phyloP scores from a whole-genome alignment of 306 rosid species.

The Castanospermum australe region DNA sequence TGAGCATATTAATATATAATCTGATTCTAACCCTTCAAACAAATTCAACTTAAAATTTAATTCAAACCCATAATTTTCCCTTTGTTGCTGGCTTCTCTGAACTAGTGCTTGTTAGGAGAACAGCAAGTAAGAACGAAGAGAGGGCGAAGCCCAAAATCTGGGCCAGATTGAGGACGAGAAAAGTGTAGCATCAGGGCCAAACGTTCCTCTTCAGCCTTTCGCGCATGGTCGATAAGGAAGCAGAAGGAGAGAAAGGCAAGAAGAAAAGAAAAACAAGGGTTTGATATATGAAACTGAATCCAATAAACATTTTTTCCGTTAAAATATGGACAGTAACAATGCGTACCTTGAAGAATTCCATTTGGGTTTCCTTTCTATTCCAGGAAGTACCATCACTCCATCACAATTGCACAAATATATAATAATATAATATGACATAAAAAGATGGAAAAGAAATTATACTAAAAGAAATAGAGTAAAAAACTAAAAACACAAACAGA shows the following conservation, averaged over 20 bases:
- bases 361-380: not conserved
- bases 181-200: not conserved
- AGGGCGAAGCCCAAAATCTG: not conserved
- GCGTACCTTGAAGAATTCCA: conserved; percentile 29
- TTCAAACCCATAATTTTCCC: not conserved
- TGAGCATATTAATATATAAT: not conserved
- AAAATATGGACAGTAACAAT: not conserved
- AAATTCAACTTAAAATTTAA: not conserved
- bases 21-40: conserved; percentile 4
- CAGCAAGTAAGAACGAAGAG: not conserved
- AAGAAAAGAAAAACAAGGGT: not conserved
- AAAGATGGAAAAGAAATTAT: not conserved
- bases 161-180: not conserved
- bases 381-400: conserved; percentile 44
- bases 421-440: not conserved
- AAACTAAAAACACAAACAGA: not conserved
- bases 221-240: conserved; percentile 18
- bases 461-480: not conserved
- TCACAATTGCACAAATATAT: not conserved
- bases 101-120: not conserved
- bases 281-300: not conserved
- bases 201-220: not conserved
- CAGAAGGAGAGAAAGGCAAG: not conserved
- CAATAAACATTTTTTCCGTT: conserved; percentile 35
- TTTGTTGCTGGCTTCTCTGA: not conserved